Percentiles rank a stretch among this genome's conserved stretches.
Evolutionary conservation across 140 eudicot genomes (phyloP).

Genomic region (Oenanthe javanica): DNA sequence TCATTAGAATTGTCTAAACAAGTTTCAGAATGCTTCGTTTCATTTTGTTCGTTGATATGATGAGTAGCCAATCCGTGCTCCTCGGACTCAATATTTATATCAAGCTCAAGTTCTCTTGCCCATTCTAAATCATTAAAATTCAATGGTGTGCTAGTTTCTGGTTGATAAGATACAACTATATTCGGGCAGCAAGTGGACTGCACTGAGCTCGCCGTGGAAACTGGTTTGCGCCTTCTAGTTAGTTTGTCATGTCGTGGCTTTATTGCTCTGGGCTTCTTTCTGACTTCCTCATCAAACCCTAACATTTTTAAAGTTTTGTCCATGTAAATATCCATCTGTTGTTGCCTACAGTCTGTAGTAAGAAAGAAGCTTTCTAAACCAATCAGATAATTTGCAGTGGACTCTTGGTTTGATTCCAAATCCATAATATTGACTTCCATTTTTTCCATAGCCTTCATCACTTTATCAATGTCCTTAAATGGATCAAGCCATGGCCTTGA

Average conservation of each 20-base stretch:
- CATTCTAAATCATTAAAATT: not conserved
- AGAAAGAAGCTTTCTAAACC: not conserved
- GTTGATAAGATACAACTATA: not conserved
- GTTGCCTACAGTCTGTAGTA: not conserved
- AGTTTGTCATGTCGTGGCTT: not conserved
- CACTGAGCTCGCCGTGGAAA: not conserved
- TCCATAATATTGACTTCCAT: conserved; percentile 4
- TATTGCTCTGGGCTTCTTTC: not conserved
- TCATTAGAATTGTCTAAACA: not conserved
- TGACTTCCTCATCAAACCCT: conserved; percentile 4
- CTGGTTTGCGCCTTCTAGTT: conserved; percentile 12
- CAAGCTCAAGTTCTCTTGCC: conserved; percentile 7
- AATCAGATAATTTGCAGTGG: not conserved
- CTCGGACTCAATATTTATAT: not conserved
- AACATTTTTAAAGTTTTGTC: conserved; percentile 7
- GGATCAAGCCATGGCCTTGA: conserved; percentile 14
- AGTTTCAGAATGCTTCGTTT: not conserved
- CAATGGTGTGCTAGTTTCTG: not conserved
- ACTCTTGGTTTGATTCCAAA: conserved; percentile 6
- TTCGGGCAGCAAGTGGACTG: not conserved
- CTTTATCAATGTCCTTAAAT: not conserved
- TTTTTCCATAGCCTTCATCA: conserved; percentile 5
- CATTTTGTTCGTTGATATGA: not conserved
- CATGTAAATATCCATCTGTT: conserved; percentile 7
- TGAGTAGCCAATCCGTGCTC: not conserved